These are phyloP conservation scores for Sphagnurus paluster DNA, from an alignment of 1,284 basidiomycete genomes.

Conservation along the genomic window DNA sequence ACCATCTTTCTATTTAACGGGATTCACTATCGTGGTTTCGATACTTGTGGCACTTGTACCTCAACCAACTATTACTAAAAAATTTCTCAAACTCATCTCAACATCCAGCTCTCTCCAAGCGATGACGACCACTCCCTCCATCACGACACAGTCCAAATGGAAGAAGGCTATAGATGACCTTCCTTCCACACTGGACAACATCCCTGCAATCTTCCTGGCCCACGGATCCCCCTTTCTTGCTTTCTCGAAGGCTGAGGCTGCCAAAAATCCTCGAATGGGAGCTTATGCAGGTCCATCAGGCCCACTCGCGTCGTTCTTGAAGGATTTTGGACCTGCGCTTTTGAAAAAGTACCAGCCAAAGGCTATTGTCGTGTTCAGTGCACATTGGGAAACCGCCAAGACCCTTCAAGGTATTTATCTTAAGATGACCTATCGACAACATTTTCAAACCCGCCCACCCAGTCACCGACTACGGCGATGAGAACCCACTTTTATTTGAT, in stretches of 20 bases:
- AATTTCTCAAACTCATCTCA: no score
- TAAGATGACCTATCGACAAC: neutral
- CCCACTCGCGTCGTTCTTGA: conserved; percentile 59
- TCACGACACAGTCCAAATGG: conserved; percentile 40
- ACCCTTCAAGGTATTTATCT: conserved; percentile 50
- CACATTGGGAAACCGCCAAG: conserved; percentile 71
- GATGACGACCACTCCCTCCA: conserved; percentile 7
- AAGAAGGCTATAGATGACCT: conserved; percentile 56
- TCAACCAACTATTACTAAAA: no score
- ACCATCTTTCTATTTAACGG: no score
- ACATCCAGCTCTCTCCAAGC: no score
- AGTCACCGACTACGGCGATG: conserved; percentile 74
- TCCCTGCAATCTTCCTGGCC: conserved; percentile 76
- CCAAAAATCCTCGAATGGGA: conserved; percentile 20
- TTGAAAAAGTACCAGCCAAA: conserved; percentile 72
- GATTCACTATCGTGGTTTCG: no score
- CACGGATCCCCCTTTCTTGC: conserved; percentile 65
- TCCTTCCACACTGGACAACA: conserved; percentile 58
- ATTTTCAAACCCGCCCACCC: conserved; percentile 8
- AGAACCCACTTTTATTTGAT: conserved; percentile 73
- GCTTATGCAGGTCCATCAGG: conserved; percentile 51
- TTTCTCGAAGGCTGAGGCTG: conserved; percentile 30
- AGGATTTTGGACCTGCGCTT: conserved; percentile 66
- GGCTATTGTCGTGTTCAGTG: conserved; percentile 77
- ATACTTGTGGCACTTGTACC: no score